These are phyloP conservation scores for Eucalyptus marginata DNA, from an alignment of 345 rosid genomes.

Conservation along the genomic window DNA sequence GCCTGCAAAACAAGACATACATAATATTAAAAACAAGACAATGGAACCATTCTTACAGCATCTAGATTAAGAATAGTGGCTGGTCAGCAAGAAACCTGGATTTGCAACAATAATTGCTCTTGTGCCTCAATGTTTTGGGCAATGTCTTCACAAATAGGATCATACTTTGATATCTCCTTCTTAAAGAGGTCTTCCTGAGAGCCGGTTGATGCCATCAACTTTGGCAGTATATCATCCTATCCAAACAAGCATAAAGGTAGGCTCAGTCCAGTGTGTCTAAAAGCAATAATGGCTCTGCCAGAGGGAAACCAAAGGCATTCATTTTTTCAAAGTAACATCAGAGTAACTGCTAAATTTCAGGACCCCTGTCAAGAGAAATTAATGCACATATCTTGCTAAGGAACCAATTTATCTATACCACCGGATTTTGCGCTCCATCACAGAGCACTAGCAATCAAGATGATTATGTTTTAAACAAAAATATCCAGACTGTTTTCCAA, in stretches of 20 bases:
- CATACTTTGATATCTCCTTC: conserved; percentile 90
- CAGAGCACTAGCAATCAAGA: background rate
- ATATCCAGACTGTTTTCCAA: background rate
- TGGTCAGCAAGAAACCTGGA: conserved; percentile 48
- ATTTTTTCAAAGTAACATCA: background rate
- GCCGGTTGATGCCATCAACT: conserved; percentile 86
- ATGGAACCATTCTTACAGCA: background rate
- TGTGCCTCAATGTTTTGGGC: conserved; percentile 88
- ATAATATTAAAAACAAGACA: background rate
- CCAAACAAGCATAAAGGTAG: background rate
- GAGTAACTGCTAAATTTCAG: background rate
- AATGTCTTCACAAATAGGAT: conserved; percentile 71
- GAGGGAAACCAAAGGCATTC: background rate
- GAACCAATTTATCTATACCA: background rate
- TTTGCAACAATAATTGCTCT: conserved; percentile 78
- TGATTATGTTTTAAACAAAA: background rate
- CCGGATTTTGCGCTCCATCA: background rate
- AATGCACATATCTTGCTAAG: background rate
- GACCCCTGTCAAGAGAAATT: background rate
- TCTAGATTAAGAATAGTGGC: background rate
- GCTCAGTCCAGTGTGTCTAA: background rate
- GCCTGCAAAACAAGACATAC: conserved; percentile 36
- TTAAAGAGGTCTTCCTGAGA: conserved; percentile 91
- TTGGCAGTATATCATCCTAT: conserved; percentile 96
- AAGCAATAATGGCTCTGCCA: background rate